These are phyloP conservation scores for Solanum hybrid DNA, from an alignment of 305 asterid species.

Conservation along the genomic window DNA sequence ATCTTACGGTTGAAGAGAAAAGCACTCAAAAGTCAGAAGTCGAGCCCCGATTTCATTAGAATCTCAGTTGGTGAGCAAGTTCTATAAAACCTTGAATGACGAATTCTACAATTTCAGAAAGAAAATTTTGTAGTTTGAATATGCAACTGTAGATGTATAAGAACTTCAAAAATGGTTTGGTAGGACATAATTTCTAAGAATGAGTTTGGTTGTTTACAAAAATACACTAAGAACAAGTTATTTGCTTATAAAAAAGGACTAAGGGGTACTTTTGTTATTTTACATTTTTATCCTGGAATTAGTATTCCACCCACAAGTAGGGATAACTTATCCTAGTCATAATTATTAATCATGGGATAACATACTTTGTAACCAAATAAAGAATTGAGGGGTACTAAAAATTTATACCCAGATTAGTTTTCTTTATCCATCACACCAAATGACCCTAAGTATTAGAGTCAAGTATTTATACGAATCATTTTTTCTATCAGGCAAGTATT, in stretches of 20 bases:
- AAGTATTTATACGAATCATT: background rate
- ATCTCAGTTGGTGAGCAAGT: background rate
- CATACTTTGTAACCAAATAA: background rate
- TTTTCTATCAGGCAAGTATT: background rate
- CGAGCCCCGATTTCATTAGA: background rate
- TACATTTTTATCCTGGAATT: too few species aligned
- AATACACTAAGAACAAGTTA: too few species aligned
- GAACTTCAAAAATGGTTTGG: background rate
- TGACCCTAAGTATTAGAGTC: background rate
- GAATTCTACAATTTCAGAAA: background rate
- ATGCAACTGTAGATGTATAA: background rate
- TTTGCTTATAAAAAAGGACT: background rate
- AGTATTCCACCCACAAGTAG: background rate
- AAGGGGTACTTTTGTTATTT: background rate
- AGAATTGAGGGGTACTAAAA: background rate
- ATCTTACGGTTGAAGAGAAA: background rate
- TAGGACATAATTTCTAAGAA: background rate
- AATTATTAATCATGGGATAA: background rate
- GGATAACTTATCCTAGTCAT: background rate
- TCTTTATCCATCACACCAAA: too few species aligned
- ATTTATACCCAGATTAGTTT: background rate
- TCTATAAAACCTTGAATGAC: too few species aligned
- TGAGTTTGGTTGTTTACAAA: background rate
- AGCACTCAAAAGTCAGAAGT: background rate
- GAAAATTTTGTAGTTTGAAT: background rate